Percentiles rank a stretch among this genome's conserved stretches.
Evolutionary conservation across 2,329 filamentous ascomycete species (phyloP).

Genomic region (Trichoderma brevicompactum): DNA sequence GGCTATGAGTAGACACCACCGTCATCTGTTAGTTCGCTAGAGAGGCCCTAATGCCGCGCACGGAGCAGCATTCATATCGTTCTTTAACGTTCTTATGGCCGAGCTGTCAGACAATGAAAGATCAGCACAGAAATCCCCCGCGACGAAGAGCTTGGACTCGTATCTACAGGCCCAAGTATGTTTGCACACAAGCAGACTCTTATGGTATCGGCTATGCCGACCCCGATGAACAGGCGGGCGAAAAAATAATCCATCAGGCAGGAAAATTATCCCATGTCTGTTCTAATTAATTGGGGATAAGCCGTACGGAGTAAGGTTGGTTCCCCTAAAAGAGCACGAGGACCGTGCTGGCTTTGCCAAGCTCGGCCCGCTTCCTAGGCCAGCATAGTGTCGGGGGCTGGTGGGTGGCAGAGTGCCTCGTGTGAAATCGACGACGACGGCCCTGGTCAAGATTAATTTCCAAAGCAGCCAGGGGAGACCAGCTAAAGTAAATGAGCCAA

Average conservation of each 20-base stretch:
- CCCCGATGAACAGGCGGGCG: constrained; percentile 25
- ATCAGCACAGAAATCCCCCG: too few relatives aligned
- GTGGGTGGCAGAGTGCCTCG: constrained; percentile 14
- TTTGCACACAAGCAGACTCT: not conserved
- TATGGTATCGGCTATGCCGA: constrained; percentile 23
- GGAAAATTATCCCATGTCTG: constrained; percentile 1
- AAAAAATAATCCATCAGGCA: not conserved
- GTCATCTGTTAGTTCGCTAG: constrained; percentile 6
- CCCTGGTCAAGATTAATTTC: constrained; percentile 28
- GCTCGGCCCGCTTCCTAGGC: constrained; percentile 30
- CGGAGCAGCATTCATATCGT: constrained; percentile 7
- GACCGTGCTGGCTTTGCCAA: constrained; percentile 21
- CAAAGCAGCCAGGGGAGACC: constrained; percentile 17
- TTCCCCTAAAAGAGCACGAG: constrained; percentile 23
- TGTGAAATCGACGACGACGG: constrained; percentile 16
- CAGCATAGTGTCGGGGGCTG: constrained; percentile 21
- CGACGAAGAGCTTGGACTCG: too few relatives aligned
- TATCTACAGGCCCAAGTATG: too few relatives aligned
- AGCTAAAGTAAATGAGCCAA: constrained; percentile 27
- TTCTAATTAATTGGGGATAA: constrained; percentile 13
- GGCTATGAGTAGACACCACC: not conserved
- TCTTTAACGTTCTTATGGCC: constrained; percentile 7
- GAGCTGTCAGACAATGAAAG: too few relatives aligned
- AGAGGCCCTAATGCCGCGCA: constrained; percentile 6
- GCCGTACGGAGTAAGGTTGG: constrained; percentile 17